A percentile compares a stretch with the other conserved stretches of the same genome.
Evolutionary conservation across 495 filamentous ascomycete genomes (phyloP).

Genomic region (Annulohypoxylon moriforme): DNA sequence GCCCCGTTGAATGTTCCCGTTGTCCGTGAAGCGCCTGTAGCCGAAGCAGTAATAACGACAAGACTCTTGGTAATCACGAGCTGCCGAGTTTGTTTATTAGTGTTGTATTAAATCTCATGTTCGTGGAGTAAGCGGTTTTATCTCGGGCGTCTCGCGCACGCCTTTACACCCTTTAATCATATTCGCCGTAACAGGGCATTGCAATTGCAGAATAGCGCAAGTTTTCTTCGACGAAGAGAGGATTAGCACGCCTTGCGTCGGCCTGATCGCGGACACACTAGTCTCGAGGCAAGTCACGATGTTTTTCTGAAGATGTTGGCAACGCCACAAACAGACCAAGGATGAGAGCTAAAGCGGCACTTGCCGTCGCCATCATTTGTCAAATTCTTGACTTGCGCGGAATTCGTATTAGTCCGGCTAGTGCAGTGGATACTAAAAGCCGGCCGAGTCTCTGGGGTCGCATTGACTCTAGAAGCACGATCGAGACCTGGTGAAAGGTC

Average conservation of each 20-base stretch:
- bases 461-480: not conserved
- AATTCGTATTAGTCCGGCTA: conserved; percentile 5
- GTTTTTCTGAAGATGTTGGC: not conserved
- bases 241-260: conserved; percentile 20
- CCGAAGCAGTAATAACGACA: not conserved
- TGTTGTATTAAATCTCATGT: conserved; percentile 1
- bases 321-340: conserved; percentile 1
- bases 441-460: conserved; percentile 4
- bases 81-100: not conserved
- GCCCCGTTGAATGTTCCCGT: not conserved
- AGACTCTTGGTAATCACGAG: conserved; percentile 1
- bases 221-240: not conserved
- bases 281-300: not conserved
- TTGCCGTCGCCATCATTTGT: not conserved
- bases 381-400: not conserved
- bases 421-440: conserved; percentile 1
- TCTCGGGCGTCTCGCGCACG: conserved; percentile 20
- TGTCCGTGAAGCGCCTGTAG: not conserved
- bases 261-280: conserved; percentile 29
- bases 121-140: conserved; percentile 14
- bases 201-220: not conserved
- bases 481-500: conserved; percentile 4
- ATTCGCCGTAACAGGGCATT: not conserved
- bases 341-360: conserved; percentile 6
- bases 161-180: not conserved